Evolutionary conservation across 441 rosid genomes (phyloP), one percentile per base, ranked within the genome.

Genomic region (Hura crepitans): DNA sequence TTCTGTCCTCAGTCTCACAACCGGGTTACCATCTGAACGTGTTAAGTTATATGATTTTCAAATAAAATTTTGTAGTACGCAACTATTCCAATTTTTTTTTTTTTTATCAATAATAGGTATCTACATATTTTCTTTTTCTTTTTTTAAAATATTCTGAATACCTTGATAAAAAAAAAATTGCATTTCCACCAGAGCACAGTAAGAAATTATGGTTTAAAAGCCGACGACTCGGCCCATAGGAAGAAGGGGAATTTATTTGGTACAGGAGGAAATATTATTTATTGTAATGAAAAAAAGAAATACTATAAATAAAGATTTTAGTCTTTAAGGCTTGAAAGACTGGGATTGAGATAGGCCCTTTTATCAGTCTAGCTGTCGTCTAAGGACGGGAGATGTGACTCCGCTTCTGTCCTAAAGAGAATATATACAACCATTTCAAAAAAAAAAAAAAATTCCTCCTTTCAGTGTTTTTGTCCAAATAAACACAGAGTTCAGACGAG

Each of bases 361-460:
- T n/a, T n/a, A n/a, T 25, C 5, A 55, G 59, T 28, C 47, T 31
- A 18, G 28, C n/a, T n/a, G 0, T 27, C 0, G 37, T 25, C 50
- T 25, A 22, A 18, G 3, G 17, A 55, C 10, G 27, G 15, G 60
- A 42, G 30, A 18, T 69, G 64, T 68, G 72, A 58, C 65, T 58
- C 65, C 43, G 72, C 72, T 45, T 18, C 53, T 23, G 49, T 15
- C 7, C 0, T 15, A 51, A 56, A 22, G 43, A 18, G 60, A 39
- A 57, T 57, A 17, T 7, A 0, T 1, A 17, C 10, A 23, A 1
- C 14, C 4, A 23, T 23, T 63, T 63, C 9, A 20, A 22, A 58
- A 30, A 56, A 23, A 10, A 25, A 18, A 65, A 25, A 27, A 46
- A 28, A 42, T 35, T 67, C 70, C 14, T 55, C 51, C 25, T 22